phyloP scores from a whole-genome alignment of 2,329 filamentous ascomycete species.

The Cytospora schulzeri region DNA sequence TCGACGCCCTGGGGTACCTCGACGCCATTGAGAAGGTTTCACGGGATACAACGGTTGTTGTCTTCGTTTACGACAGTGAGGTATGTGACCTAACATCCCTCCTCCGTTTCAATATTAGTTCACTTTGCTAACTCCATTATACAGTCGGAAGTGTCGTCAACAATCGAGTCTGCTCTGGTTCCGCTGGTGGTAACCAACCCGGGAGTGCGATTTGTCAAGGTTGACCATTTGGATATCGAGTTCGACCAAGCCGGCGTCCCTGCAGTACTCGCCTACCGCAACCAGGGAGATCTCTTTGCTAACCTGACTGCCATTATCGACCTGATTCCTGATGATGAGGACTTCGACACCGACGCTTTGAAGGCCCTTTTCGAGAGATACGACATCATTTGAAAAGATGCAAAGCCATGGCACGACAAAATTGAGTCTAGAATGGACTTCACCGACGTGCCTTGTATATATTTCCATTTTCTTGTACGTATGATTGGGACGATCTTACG shows the following conservation, averaged over 20 bases:
- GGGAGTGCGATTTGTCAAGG: conserved; percentile 82
- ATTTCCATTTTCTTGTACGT: conserved; percentile 19
- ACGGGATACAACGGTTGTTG: conserved; percentile 80
- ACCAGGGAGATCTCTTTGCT: conserved; percentile 84
- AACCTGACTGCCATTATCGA: conserved; percentile 85
- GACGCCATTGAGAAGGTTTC: conserved; percentile 92
- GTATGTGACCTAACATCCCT: conserved; percentile 53
- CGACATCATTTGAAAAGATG: conserved; percentile 47
- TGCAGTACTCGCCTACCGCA: conserved; percentile 84
- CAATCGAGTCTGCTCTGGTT: conserved; percentile 76
- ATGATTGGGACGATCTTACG: conserved; percentile 12
- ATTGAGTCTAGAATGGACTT: neutral
- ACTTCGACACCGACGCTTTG: conserved; percentile 58
- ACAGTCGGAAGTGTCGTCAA: conserved; percentile 76
- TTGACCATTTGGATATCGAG: conserved; percentile 89
- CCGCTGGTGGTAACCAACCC: conserved; percentile 73
- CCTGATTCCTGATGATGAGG: conserved; percentile 74
- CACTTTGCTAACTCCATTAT: conserved; percentile 1
- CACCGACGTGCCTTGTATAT: conserved; percentile 20
- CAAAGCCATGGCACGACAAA: neutral
- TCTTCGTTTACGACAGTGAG: conserved; percentile 88
- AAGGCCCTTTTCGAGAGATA: conserved; percentile 56
- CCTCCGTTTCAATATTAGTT: neutral
- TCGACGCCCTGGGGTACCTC: conserved; percentile 91
- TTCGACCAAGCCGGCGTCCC: conserved; percentile 89